Conservation (phyloP, 169 alveolate genomes). For the Plasmodium gonderi region DNA sequence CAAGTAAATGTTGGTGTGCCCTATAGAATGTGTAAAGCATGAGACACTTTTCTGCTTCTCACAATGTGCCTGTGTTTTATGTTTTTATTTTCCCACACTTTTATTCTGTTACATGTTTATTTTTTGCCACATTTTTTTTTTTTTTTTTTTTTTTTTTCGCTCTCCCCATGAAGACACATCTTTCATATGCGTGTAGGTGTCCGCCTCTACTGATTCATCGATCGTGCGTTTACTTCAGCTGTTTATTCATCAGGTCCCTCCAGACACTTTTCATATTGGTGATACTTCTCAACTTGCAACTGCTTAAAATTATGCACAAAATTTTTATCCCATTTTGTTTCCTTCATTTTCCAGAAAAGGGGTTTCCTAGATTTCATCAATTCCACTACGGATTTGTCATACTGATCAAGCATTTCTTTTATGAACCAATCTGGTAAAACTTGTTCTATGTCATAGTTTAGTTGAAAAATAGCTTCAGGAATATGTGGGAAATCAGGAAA, state of each 20-base stretch:
- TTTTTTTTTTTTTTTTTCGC: not conserved
- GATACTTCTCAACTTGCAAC: conserved; percentile 42
- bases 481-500: conserved; percentile 78
- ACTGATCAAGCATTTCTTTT: conserved; percentile 77
- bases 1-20: no score
- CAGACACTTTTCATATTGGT: conserved; percentile 10
- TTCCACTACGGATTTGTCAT: conserved; percentile 65
- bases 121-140: not conserved
- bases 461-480: conserved; percentile 78
- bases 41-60: no score
- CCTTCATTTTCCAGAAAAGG: conserved; percentile 73
- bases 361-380: conserved; percentile 66
- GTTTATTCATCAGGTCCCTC: not conserved
- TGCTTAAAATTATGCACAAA: conserved; percentile 41
- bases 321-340: conserved; percentile 59
- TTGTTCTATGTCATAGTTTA: conserved; percentile 75
- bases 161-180: not conserved
- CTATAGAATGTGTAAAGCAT: no score
- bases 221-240: not conserved
- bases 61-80: no score
- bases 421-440: conserved; percentile 82
- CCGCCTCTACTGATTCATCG: no score
- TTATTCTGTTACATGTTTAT: not conserved
- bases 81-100: no score
- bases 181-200: not conserved